Conservation (phyloP, 345 rosid species). For the Arabidopsis thaliana region DNA sequence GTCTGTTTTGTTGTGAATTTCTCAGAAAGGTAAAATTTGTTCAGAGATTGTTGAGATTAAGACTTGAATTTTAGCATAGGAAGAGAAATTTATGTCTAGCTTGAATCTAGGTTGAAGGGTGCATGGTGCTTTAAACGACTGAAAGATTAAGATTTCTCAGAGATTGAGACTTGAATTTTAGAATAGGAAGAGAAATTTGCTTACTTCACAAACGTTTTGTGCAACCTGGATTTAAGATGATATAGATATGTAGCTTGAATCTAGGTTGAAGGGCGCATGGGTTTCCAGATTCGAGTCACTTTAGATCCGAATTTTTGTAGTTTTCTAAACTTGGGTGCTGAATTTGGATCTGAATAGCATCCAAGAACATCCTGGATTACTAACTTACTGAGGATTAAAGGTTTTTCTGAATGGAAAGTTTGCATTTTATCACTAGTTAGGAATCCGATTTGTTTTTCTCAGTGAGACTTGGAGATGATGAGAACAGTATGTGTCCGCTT, state of each 20-base stretch:
- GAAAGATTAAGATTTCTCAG: background rate
- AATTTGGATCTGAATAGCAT: conserved; percentile 28
- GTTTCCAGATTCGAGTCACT: conserved; percentile 37
- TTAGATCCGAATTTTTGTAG: conserved; percentile 34
- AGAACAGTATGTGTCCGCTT: background rate
- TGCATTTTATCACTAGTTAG: conserved; percentile 5
- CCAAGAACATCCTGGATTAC: conserved; percentile 4
- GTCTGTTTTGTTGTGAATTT: conserved; percentile 15
- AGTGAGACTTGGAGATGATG: conserved; percentile 19
- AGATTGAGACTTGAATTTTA: conserved; percentile 14
- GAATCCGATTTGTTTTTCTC: conserved; percentile 1
- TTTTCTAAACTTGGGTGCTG: conserved; percentile 23
- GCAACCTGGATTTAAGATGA: conserved; percentile 1
- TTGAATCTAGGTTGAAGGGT: conserved; percentile 12
- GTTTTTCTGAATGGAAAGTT: background rate
- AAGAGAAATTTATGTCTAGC: background rate
- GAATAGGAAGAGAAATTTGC: background rate
- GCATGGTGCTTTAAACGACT: background rate
- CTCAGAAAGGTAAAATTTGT: background rate
- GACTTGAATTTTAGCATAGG: background rate
- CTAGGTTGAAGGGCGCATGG: conserved; percentile 24
- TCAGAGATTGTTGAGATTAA: conserved; percentile 23
- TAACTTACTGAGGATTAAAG: background rate
- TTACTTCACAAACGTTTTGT: too few species aligned
- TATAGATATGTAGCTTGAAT: background rate